phyloP scores from a whole-genome alignment of 345 rosid species.

The Mangifera indica region DNA sequence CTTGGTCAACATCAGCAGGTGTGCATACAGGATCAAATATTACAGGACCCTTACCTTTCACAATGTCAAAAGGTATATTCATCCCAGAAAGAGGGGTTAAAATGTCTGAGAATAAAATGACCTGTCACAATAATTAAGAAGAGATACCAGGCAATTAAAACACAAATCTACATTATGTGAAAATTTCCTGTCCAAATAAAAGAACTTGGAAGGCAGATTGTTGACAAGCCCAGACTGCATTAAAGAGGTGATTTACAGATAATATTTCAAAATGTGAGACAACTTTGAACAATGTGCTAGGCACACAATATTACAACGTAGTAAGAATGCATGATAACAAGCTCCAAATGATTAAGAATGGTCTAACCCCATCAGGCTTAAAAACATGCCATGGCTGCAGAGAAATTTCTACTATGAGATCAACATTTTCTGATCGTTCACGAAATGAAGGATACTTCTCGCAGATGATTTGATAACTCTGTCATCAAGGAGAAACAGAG shows the following conservation, averaged over 20 bases:
- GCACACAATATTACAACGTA: background rate
- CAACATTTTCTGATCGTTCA: conserved; percentile 93
- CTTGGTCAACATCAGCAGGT: conserved; percentile 71
- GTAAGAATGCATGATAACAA: background rate
- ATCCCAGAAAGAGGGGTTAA: conserved; percentile 97
- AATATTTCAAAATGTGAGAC: conserved; percentile 1
- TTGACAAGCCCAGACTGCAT: background rate
- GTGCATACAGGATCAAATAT: conserved; percentile 76
- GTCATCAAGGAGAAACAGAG: conserved; percentile 14
- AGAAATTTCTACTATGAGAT: conserved; percentile 93
- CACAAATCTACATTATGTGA: background rate
- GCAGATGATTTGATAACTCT: conserved; percentile 85
- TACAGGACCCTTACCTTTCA: conserved; percentile 93
- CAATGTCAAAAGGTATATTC: conserved; percentile 98
- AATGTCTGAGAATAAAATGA: conserved; percentile 94
- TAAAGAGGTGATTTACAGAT: background rate
- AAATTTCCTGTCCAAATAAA: conserved; percentile 9
- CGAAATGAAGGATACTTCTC: conserved; percentile 93
- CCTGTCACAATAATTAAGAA: conserved; percentile 45
- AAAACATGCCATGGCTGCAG: conserved; percentile 99
- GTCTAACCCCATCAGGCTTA: conserved; percentile 85
- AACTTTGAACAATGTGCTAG: background rate
- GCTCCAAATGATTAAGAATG: background rate
- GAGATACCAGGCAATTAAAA: background rate
- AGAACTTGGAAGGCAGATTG: background rate